These are phyloP conservation scores for Scutellaria galericulata DNA, from an alignment of 257 asterid species.

Conservation along the genomic window DNA sequence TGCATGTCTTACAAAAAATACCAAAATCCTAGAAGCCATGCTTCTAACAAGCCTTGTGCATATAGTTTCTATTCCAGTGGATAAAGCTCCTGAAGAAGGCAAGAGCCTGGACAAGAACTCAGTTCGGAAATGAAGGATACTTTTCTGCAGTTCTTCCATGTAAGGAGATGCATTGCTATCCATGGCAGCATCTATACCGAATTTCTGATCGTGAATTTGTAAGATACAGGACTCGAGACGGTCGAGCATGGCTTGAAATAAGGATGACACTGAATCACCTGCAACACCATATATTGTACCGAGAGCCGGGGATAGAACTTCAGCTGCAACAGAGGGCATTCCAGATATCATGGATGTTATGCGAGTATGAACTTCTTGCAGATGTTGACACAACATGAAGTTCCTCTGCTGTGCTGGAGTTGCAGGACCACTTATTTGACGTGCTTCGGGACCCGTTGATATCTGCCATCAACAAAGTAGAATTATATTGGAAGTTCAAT, in stretches of 20 bases:
- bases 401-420: slow-evolving; percentile 86
- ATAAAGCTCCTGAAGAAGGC: slow-evolving; percentile 66
- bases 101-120: slow-evolving; percentile 83
- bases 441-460: slow-evolving; percentile 96
- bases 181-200: slow-evolving; percentile 80
- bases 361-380: slow-evolving; percentile 87
- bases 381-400: slow-evolving; percentile 83
- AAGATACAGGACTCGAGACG: slow-evolving; percentile 85
- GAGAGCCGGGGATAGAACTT: slow-evolving; percentile 79
- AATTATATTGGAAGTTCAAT: background rate
- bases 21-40: slow-evolving; percentile 88
- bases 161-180: slow-evolving; percentile 84
- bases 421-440: slow-evolving; percentile 90
- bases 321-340: slow-evolving; percentile 77
- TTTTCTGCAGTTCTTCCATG: slow-evolving; percentile 93
- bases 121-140: slow-evolving; percentile 74
- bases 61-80: slow-evolving; percentile 65
- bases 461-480: slow-evolving; percentile 51
- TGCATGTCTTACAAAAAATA: slow-evolving; percentile 86
- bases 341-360: slow-evolving; percentile 63
- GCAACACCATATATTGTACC: slow-evolving; percentile 87
- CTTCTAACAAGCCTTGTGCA: slow-evolving; percentile 84
- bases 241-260: slow-evolving; percentile 93
- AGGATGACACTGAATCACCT: slow-evolving; percentile 86
- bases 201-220: slow-evolving; percentile 90